Evolutionary conservation across 2,329 filamentous ascomycete species (phyloP), one percentile per base, ranked within the genome.

Genomic region (Hypoxylon sp.): DNA sequence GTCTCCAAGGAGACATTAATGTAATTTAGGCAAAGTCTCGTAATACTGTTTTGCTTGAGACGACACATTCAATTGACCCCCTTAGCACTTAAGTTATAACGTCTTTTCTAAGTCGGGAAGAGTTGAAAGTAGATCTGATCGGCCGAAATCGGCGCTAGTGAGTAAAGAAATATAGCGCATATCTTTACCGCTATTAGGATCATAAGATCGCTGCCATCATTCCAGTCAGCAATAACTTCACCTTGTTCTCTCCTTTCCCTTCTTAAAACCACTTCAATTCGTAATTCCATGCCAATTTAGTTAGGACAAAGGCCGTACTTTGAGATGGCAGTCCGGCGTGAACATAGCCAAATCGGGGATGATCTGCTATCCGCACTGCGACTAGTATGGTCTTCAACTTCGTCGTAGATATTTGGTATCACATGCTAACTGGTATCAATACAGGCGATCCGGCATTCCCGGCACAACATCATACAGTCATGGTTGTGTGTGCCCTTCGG

Each of bases 401-500:
- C 33, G 24, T 53, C 53, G 14, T 19, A 22, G 9, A n/a, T 8
- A 51, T 17, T 26, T 22, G 6, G 13, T 5, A 11, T 17, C 22
- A 35, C 10, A n/a, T 44, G 10, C 47, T 46, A 51, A 54, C 24
- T 52, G 13, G 61, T 29, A 11, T 48, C 6, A 24, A 39, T 13
- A 9, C 47, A 62, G 75, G 71, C 59, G 22, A 46, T 72, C 60
- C 54, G 70, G 64, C 52, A 72, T 60, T 73, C 74, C 65, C 68
- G 70, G 50, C 37, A 50, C 8, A 74, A 64, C 69, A 73, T 77
- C 51, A 47, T 78, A 47, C 66, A 64, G 33, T 78, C 83, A 54
- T 90, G 87, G 84, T 50, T 89, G 26, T 83, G 82, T 67, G 83
- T 88, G 0, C 87, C 87, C 0, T 44, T 81, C 0, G 83, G 83